Conservation (phyloP, 306 rosid species). For the Pterocarpus santalinus region DNA sequence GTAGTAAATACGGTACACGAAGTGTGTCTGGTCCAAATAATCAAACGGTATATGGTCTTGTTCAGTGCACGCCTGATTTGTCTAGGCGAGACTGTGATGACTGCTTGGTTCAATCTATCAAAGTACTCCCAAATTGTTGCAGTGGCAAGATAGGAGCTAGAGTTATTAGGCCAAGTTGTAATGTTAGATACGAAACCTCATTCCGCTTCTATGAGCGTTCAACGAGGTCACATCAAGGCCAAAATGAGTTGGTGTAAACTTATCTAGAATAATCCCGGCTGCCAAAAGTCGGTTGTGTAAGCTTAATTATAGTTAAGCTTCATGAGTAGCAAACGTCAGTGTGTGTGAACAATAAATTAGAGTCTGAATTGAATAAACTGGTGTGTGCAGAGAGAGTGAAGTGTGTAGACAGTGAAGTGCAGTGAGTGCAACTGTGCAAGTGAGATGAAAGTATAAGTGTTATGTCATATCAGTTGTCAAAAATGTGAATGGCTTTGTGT, state of each 20-base stretch:
- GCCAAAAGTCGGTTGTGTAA: no score
- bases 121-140: constrained; percentile 10
- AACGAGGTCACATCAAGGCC: not conserved
- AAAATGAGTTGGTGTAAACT: not conserved
- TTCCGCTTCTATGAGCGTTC: not conserved
- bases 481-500: no score
- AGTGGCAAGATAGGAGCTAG: not conserved
- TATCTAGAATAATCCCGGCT: no score
- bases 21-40: not conserved
- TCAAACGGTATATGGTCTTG: constrained; percentile 38
- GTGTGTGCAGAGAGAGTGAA: no score
- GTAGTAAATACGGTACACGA: constrained; percentile 7
- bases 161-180: constrained; percentile 36
- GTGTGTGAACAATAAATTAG: no score
- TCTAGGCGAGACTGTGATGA: not conserved
- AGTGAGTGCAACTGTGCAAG: no score
- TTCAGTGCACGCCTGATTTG: constrained; percentile 52
- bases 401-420: no score
- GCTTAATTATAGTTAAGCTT: not conserved
- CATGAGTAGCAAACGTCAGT: no score
- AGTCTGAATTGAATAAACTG: no score
- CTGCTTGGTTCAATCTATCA: not conserved
- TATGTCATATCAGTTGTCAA: no score
- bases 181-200: not conserved
- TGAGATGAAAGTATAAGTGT: no score